Conservation (phyloP, 306 rosid species). For the Cucurbita argyrosperma region DNA sequence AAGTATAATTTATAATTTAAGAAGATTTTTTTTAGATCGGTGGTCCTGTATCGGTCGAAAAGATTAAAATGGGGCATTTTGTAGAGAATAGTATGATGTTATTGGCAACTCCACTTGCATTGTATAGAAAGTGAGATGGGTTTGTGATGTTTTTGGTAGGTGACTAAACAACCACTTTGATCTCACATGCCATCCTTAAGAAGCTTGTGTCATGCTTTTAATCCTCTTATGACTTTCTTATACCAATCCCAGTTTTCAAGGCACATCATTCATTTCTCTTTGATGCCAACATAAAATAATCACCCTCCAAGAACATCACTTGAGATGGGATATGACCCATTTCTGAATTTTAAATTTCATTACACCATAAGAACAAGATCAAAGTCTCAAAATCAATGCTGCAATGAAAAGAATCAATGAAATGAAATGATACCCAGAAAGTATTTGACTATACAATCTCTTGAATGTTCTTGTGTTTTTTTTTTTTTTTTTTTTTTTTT, state of each 20-base stretch:
- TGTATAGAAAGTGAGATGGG: slow-evolving; percentile 25
- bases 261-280: slow-evolving; percentile 45
- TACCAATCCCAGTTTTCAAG: slow-evolving; percentile 34
- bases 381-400: slow-evolving; percentile 6
- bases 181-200: slow-evolving; percentile 46
- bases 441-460: slow-evolving; percentile 33
- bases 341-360: not conserved
- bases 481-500: not conserved
- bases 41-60: not conserved
- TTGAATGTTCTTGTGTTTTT: not conserved
- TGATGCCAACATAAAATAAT: slow-evolving; percentile 34
- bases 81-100: not conserved
- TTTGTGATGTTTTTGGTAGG: slow-evolving; percentile 76
- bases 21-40: not conserved
- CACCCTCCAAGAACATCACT: slow-evolving; percentile 8
- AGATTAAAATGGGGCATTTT: slow-evolving; percentile 1
- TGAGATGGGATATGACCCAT: not conserved
- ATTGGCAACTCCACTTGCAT: slow-evolving; percentile 7
- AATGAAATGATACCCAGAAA: slow-evolving; percentile 31
- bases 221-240: slow-evolving; percentile 18
- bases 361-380: slow-evolving; percentile 1
- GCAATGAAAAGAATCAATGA: slow-evolving; percentile 53
- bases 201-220: slow-evolving; percentile 18
- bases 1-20: not conserved
- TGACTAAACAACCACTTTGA: slow-evolving; percentile 94